phyloP scores from a whole-genome alignment of 2,329 filamentous ascomycete species.

The Epichloe sibirici region DNA sequence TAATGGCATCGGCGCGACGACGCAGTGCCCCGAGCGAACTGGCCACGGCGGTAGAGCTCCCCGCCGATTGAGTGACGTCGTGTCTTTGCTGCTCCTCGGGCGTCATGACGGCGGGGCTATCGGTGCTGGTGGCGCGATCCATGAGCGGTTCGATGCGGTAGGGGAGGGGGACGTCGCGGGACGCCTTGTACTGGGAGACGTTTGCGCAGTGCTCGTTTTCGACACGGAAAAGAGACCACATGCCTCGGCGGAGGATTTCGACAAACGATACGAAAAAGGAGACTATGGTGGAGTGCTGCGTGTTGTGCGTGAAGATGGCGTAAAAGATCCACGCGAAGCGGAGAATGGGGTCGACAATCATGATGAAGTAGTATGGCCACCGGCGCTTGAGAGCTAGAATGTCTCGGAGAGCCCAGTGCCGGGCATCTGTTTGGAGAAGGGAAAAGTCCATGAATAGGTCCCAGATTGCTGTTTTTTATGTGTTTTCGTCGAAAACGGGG shows the following conservation, averaged over 20 bases:
- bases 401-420: constrained; percentile 58
- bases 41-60: constrained; percentile 12
- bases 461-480: constrained; percentile 53
- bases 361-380: constrained; percentile 80
- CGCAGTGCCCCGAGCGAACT: constrained; percentile 14
- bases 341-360: constrained; percentile 70
- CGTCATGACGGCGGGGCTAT: constrained; percentile 12
- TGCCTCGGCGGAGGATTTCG: constrained; percentile 72
- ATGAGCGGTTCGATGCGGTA: constrained; percentile 50
- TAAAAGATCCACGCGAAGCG: constrained; percentile 95
- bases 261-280: constrained; percentile 69
- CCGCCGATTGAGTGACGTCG: constrained; percentile 5
- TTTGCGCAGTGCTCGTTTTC: constrained; percentile 97
- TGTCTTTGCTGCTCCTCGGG: constrained; percentile 10
- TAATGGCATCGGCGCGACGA: constrained; percentile 20
- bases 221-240: constrained; percentile 88
- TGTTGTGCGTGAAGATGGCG: constrained; percentile 65
- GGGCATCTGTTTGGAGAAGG: constrained; percentile 64
- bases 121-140: constrained; percentile 29
- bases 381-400: constrained; percentile 65
- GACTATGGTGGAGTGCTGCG: constrained; percentile 71
- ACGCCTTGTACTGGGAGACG: constrained; percentile 80
- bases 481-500: neutral
- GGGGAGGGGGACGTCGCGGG: constrained; percentile 73
- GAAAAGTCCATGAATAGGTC: constrained; percentile 96